phyloP scores from a whole-genome alignment of 306 rosid genomes.

The Quercus cerris region DNA sequence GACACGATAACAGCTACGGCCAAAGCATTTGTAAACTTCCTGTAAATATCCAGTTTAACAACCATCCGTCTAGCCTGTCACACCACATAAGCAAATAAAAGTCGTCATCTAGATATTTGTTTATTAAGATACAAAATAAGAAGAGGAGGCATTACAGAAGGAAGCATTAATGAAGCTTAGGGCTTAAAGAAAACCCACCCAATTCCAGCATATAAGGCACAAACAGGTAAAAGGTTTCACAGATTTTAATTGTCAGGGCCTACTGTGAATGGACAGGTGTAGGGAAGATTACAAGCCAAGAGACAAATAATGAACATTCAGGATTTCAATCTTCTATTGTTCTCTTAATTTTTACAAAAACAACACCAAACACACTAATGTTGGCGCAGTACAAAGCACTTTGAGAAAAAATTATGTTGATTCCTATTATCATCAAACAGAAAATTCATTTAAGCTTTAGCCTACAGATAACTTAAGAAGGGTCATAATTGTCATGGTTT shows the following conservation, averaged over 20 bases:
- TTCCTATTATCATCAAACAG: no score
- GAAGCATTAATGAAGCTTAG: background rate
- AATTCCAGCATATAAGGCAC: slow-evolving; percentile 1
- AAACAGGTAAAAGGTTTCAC: background rate
- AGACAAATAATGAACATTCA: no score
- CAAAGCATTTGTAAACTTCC: slow-evolving; percentile 91
- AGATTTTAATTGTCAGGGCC: background rate
- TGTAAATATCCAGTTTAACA: slow-evolving; percentile 85
- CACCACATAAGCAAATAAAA: slow-evolving; percentile 22
- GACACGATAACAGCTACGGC: slow-evolving; percentile 88
- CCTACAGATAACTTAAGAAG: no score
- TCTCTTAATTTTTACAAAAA: no score
- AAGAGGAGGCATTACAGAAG: background rate
- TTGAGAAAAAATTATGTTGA: no score
- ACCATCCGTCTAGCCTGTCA: slow-evolving; percentile 88
- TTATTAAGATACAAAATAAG: background rate
- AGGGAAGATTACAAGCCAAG: no score
- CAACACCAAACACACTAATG: no score
- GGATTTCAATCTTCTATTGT: no score
- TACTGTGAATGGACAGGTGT: background rate
- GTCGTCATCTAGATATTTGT: slow-evolving; percentile 10
- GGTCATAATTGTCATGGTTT: no score
- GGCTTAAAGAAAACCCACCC: background rate
- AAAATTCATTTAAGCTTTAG: no score
- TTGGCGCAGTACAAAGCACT: no score